Percentiles rank a stretch among this genome's conserved stretches.
These are phyloP conservation scores for Hypoxylon lienhwacheense DNA, from an alignment of 495 filamentous ascomycete genomes.

Conservation along the genomic window DNA sequence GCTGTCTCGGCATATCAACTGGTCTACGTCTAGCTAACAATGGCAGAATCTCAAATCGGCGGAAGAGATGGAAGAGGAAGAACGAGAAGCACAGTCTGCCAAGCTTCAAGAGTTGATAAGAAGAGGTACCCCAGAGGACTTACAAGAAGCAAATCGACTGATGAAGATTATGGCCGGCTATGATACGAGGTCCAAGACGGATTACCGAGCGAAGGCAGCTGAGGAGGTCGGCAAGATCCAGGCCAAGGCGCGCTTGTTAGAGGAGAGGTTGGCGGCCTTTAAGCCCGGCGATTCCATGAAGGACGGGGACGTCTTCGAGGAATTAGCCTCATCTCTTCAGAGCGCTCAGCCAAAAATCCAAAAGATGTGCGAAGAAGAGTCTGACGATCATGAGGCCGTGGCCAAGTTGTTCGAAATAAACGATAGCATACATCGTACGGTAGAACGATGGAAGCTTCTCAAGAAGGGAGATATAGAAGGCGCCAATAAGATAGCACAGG, in stretches of 20 bases:
- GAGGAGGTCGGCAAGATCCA: slow-evolving; percentile 93
- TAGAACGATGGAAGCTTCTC: slow-evolving; percentile 89
- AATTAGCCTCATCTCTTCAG: slow-evolving; percentile 86
- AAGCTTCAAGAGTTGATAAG: slow-evolving; percentile 97
- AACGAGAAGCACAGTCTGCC: slow-evolving; percentile 89
- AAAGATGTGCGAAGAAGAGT: slow-evolving; percentile 99
- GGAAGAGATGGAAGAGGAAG: slow-evolving; percentile 98
- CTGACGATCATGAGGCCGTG: slow-evolving; percentile 92
- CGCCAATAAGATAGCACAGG: slow-evolving; percentile 80
- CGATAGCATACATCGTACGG: slow-evolving; percentile 95
- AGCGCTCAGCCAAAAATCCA: slow-evolving; percentile 98
- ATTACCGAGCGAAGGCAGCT: slow-evolving; percentile 95
- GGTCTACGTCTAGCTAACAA: slow-evolving; percentile 13
- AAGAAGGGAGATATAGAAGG: slow-evolving; percentile 92
- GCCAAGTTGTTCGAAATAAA: slow-evolving; percentile 96
- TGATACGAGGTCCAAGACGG: slow-evolving; percentile 91
- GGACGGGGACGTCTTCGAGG: slow-evolving; percentile 94
- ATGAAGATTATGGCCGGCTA: slow-evolving; percentile 99
- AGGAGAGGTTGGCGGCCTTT: slow-evolving; percentile 88
- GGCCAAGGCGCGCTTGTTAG: slow-evolving; percentile 85
- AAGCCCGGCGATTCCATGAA: slow-evolving; percentile 78
- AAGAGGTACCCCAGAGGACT: slow-evolving; percentile 83
- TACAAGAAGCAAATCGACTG: slow-evolving; percentile 92
- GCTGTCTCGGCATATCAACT: neutral
- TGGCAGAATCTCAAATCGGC: slow-evolving; percentile 87